These are phyloP conservation scores for Dactylellina sp. DNA, from an alignment of 2,329 filamentous ascomycete genomes.

Conservation along the genomic window DNA sequence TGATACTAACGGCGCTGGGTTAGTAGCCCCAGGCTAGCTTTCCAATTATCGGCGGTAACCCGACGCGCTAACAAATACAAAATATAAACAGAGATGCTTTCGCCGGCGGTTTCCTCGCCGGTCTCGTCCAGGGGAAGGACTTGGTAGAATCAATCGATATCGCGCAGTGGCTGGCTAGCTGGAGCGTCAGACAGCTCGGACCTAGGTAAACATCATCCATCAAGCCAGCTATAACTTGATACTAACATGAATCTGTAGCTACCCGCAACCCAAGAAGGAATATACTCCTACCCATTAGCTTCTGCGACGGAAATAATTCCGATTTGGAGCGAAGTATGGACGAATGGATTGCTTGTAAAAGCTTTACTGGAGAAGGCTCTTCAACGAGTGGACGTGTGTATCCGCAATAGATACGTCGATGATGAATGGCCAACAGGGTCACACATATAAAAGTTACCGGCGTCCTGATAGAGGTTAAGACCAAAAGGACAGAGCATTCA, in stretches of 20 bases:
- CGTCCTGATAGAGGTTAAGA: constrained; percentile 37
- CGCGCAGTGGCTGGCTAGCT: constrained; percentile 94
- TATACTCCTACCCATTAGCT: constrained; percentile 69
- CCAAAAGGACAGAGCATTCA: constrained; percentile 43
- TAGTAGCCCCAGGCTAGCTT: constrained; percentile 60
- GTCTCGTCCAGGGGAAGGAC: constrained; percentile 84
- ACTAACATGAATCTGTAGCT: constrained; percentile 67
- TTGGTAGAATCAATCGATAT: constrained; percentile 84
- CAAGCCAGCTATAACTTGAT: background rate
- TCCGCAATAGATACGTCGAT: background rate
- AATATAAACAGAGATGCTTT: constrained; percentile 80
- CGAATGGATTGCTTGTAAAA: background rate
- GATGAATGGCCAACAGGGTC: background rate
- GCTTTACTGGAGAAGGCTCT: constrained; percentile 31
- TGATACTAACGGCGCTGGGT: constrained; percentile 94
- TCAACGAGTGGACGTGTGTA: constrained; percentile 54
- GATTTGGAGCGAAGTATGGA: background rate
- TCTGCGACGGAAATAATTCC: background rate
- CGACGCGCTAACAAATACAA: constrained; percentile 3
- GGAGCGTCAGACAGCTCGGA: constrained; percentile 94
- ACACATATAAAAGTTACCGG: constrained; percentile 20
- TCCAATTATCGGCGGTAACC: background rate
- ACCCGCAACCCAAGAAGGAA: constrained; percentile 83
- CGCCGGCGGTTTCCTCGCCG: constrained; percentile 91
- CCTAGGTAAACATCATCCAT: constrained; percentile 79